phyloP scores from a whole-genome alignment of 345 rosid species.

The Mercurialis annua region DNA sequence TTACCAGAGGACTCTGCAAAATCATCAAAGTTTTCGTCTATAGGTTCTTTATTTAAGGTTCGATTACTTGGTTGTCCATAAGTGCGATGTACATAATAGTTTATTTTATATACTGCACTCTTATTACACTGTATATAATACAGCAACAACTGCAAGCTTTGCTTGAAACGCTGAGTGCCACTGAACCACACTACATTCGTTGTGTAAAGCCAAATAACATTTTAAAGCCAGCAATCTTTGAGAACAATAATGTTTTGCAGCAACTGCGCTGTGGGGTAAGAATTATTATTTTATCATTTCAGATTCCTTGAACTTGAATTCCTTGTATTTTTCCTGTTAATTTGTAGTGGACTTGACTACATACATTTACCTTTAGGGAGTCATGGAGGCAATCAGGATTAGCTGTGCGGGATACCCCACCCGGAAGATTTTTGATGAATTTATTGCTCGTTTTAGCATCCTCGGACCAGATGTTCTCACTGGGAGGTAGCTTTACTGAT shows the following conservation, averaged over 20 bases:
- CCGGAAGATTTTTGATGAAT: conserved; percentile 78
- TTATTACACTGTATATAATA: conserved; percentile 21
- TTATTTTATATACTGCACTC: background rate
- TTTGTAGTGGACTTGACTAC: background rate
- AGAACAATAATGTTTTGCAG: conserved; percentile 78
- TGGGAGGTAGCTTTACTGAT: conserved; percentile 46
- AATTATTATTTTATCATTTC: conserved; percentile 4
- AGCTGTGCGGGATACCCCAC: conserved; percentile 98
- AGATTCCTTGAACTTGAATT: background rate
- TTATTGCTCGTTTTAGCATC: conserved; percentile 68
- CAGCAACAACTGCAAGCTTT: conserved; percentile 92
- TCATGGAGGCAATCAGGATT: conserved; percentile 98
- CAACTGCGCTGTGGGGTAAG: conserved; percentile 95
- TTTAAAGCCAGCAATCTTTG: conserved; percentile 86
- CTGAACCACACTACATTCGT: conserved; percentile 95
- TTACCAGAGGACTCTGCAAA: conserved; percentile 81
- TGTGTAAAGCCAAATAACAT: conserved; percentile 95
- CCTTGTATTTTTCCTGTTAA: background rate
- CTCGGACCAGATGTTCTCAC: conserved; percentile 67
- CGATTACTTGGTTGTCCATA: conserved; percentile 7
- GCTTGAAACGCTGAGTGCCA: conserved; percentile 90
- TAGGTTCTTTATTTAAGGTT: conserved; percentile 96
- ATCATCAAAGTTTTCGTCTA: conserved; percentile 89
- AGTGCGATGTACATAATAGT: background rate
- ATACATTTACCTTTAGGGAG: conserved; percentile 55